A percentile compares a stretch with the other conserved stretches of the same genome.
Evolutionary conservation across 2,329 filamentous ascomycete genomes (phyloP).

Genomic region (Coniosporium tulheliwenetii): DNA sequence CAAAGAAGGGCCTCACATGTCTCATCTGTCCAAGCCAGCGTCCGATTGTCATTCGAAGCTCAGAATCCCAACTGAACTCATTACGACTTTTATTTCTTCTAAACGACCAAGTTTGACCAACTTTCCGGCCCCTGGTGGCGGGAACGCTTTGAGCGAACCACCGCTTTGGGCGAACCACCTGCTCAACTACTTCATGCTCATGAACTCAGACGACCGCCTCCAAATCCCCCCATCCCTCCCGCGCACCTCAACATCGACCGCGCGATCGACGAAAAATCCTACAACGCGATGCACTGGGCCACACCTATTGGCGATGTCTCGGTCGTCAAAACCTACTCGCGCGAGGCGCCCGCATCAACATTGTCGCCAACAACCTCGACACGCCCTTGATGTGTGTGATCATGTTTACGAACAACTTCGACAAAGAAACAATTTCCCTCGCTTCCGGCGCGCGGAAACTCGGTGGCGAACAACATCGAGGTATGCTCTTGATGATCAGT

Average conservation of each 20-base stretch:
- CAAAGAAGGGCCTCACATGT: too few relatives aligned
- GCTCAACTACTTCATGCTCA: conserved; percentile 87
- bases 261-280: conserved; percentile 81
- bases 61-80: conserved; percentile 35
- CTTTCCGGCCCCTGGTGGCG: conserved; percentile 19
- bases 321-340: conserved; percentile 73
- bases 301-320: conserved; percentile 93
- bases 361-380: conserved; percentile 49
- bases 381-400: conserved; percentile 90
- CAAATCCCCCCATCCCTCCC: conserved; percentile 61
- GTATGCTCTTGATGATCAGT: too few relatives aligned
- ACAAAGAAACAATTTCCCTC: too few relatives aligned
- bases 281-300: conserved; percentile 93
- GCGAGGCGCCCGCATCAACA: conserved; percentile 59
- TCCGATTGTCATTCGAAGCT: conserved; percentile 46
- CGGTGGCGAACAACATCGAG: too few relatives aligned
- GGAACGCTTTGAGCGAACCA: conserved; percentile 34
- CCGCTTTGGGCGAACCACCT: conserved; percentile 81
- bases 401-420: conserved; percentile 91
- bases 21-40: conserved; percentile 26
- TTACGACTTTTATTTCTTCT: conserved; percentile 30
- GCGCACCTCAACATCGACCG: conserved; percentile 77
- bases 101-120: conserved; percentile 30
- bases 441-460: too few relatives aligned
- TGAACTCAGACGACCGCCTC: conserved; percentile 60